Evolutionary conservation across 345 rosid genomes (phyloP).

Genomic region (Eucalyptus paniculata): DNA sequence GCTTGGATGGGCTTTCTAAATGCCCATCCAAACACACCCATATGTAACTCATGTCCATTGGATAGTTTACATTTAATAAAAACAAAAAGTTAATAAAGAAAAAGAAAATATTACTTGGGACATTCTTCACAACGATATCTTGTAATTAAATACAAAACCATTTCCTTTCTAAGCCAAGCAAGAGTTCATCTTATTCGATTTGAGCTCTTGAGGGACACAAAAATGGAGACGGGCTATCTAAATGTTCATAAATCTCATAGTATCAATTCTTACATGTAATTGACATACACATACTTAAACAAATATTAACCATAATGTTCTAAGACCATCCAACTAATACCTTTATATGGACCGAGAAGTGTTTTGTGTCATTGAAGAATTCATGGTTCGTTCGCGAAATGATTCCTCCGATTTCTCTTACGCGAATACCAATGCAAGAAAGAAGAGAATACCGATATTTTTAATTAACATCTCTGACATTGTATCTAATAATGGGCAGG

Average conservation of each 20-base stretch:
- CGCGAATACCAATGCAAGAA: background rate
- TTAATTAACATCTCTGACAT: background rate
- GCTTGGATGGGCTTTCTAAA: too few relatives aligned
- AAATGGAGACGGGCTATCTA: background rate
- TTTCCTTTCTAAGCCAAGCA: background rate
- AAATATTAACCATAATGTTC: background rate
- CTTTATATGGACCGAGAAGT: background rate
- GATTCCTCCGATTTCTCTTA: background rate
- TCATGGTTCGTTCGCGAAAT: background rate
- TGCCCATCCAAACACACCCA: too few relatives aligned
- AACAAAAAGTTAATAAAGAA: background rate
- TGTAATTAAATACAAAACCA: background rate
- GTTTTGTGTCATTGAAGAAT: background rate
- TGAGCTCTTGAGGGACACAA: background rate
- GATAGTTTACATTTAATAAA: background rate
- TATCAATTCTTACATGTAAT: background rate
- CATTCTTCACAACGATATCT: background rate
- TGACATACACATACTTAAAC: background rate
- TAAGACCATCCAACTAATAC: background rate
- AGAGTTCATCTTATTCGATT: background rate
- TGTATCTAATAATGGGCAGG: background rate
- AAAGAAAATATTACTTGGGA: background rate
- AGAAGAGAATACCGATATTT: background rate
- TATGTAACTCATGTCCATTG: background rate
- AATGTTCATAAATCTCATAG: too few relatives aligned